Conservation (phyloP, 345 rosid genomes). For the Bruguiera gymnorhiza region DNA sequence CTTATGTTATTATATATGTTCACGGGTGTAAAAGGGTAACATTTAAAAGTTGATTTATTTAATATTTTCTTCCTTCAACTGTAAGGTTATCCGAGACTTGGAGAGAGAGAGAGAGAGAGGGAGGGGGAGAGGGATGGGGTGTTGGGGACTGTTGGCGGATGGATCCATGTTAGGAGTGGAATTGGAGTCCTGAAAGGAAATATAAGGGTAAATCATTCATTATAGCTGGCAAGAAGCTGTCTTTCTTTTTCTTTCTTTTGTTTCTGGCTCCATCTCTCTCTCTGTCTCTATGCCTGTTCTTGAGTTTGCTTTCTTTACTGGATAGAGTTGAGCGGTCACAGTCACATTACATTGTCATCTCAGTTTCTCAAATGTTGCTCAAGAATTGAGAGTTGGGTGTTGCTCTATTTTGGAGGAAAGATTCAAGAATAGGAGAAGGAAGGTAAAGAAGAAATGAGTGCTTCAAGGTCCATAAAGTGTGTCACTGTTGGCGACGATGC, state of each 20-base stretch:
- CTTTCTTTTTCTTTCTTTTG: background rate
- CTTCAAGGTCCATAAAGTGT: slow-evolving; percentile 67
- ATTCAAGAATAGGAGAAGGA: background rate
- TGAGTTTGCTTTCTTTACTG: too few relatives aligned
- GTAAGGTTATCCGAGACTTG: too few relatives aligned
- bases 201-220: slow-evolving; percentile 5
- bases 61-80: too few relatives aligned
- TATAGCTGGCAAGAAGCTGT: slow-evolving; percentile 26
- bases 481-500: slow-evolving; percentile 82
- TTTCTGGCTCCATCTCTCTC: background rate
- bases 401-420: background rate
- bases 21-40: too few relatives aligned
- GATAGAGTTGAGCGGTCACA: too few relatives aligned
- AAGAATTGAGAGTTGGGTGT: slow-evolving; percentile 4
- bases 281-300: too few relatives aligned
- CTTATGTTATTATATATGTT: too few relatives aligned
- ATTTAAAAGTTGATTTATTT: too few relatives aligned
- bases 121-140: background rate
- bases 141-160: slow-evolving; percentile 18
- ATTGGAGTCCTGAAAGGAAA: slow-evolving; percentile 11
- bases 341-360: background rate
- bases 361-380: slow-evolving; percentile 1
- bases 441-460: slow-evolving; percentile 42
- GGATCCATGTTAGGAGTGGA: background rate
- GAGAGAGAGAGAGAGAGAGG: background rate